Base-by-base conservation (phyloP, 257 asterid species). In the Solanum etuberosum region DNA sequence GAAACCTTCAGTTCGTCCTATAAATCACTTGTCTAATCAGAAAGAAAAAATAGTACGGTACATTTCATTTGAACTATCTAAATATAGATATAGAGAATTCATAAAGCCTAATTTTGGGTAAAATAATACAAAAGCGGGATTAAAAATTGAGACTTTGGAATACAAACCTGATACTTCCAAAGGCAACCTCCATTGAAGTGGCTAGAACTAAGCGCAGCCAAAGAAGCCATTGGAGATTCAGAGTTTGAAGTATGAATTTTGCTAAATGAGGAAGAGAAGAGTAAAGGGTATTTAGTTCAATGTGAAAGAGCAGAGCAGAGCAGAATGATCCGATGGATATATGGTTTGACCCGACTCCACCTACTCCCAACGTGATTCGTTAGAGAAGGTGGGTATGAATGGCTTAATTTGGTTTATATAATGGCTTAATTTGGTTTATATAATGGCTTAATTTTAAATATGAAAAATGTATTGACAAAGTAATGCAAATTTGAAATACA, bases 1-100 rank as follows among this genome's bases (percentile, higher is more conserved):
- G 86, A 68, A 87, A 88, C 76, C 86, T 84, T 92, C 63, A 88
- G 65, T 80, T 85, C 93, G 86, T 85, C 95, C 96, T 93, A 88
- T 88, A 90, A 86, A 40, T 10, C 51, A 57, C 54, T 27, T 15
- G 15, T 61, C 27, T 51, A 77, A 65, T 61, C 86, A 85, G 67
- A 42, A 29, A 25, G 2, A 8, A 27, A 27, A 80, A 16, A 46
- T 46, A 27, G 27, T 23, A 46, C 51, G 67, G 27, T 46, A 5
- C 25, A 63, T 81, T 63, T 77, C 80, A 72, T 20, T 72, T 34
- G 80, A 72, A 34, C 5, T 20, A 72, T 72, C 77, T 7, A 70
- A 31, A 31, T 54, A 16, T 3, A 70, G n/a, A 70, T 0, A 31
- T 8, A 8, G 25, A 32, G 27, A 4, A 72, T 34, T 34, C 85